phyloP scores from a whole-genome alignment of 1,284 basidiomycete genomes.

The Lentinula novae-zelandiae region DNA sequence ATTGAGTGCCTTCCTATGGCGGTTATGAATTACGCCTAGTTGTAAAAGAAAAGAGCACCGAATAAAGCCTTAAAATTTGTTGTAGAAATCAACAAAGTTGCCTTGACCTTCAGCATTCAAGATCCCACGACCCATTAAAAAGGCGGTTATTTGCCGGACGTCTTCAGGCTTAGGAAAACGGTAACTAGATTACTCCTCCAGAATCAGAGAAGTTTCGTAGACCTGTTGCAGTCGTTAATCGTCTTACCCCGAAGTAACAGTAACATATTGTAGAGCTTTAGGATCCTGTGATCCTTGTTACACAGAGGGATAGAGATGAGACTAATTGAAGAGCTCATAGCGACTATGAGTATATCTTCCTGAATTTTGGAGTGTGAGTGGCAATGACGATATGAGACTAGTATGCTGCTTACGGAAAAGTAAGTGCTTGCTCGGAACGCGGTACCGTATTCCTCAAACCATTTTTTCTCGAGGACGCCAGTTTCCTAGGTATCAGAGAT shows the following conservation, averaged over 20 bases:
- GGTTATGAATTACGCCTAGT: constrained; percentile 13
- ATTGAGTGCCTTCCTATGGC: constrained; percentile 18
- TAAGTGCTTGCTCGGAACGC: constrained; percentile 24
- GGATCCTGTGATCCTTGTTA: neutral
- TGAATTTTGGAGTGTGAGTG: neutral
- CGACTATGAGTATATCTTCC: constrained; percentile 13
- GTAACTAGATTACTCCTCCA: neutral
- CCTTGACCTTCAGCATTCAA: constrained; percentile 7
- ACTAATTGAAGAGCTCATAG: neutral
- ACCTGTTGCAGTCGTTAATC: neutral
- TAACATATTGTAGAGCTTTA: constrained; percentile 5
- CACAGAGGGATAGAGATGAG: neutral
- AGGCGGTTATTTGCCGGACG: neutral
- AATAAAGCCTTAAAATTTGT: neutral
- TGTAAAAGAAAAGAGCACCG: neutral
- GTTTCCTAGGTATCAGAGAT: constrained; percentile 18
- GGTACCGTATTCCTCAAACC: constrained; percentile 28
- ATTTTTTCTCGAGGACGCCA: constrained; percentile 27
- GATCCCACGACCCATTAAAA: constrained; percentile 13
- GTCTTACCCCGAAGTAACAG: neutral
- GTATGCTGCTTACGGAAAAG: constrained; percentile 21
- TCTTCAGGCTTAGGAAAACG: constrained; percentile 13
- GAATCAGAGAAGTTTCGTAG: neutral
- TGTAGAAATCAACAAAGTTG: neutral
- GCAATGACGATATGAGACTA: neutral